These are phyloP conservation scores for Pseudonectria foliicola DNA, from an alignment of 2,329 filamentous ascomycete species.

Conservation along the genomic window DNA sequence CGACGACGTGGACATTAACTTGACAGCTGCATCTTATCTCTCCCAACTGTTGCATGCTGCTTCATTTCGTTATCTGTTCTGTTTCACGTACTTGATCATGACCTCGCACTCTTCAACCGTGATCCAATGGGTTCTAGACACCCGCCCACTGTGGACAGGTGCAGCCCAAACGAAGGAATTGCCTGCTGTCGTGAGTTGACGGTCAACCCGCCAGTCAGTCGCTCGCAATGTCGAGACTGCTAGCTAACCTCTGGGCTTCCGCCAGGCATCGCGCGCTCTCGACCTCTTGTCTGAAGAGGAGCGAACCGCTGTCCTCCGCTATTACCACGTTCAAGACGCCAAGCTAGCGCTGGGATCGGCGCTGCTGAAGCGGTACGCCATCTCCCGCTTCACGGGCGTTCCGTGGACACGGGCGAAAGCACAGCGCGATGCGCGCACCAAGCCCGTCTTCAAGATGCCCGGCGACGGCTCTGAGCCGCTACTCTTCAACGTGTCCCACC, in stretches of 20 bases:
- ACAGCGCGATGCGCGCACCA: slow-evolving; percentile 47
- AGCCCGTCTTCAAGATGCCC: slow-evolving; percentile 46
- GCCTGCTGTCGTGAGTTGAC: slow-evolving; percentile 34
- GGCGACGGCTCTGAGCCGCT: slow-evolving; percentile 39
- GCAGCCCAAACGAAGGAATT: slow-evolving; percentile 43
- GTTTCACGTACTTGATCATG: neutral
- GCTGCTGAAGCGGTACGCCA: slow-evolving; percentile 65
- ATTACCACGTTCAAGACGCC: slow-evolving; percentile 63
- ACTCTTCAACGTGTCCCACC: slow-evolving; percentile 73
- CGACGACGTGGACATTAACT: no score
- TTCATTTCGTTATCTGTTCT: neutral
- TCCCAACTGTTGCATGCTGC: neutral
- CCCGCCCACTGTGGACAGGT: slow-evolving; percentile 49
- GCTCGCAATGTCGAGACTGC: neutral
- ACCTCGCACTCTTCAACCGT: slow-evolving; percentile 26
- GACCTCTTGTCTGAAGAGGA: slow-evolving; percentile 48
- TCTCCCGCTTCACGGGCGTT: slow-evolving; percentile 50
- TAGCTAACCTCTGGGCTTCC: slow-evolving; percentile 1
- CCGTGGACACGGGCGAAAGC: slow-evolving; percentile 55
- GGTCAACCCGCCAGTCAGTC: neutral
- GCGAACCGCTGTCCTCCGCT: slow-evolving; percentile 49
- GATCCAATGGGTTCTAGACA: slow-evolving; percentile 58
- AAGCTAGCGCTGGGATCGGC: slow-evolving; percentile 67
- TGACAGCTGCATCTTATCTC: neutral
- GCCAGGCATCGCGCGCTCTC: slow-evolving; percentile 47